Evolutionary conservation across 2,329 filamentous ascomycete genomes (phyloP).

Genomic region (Aureobasidium vineae): DNA sequence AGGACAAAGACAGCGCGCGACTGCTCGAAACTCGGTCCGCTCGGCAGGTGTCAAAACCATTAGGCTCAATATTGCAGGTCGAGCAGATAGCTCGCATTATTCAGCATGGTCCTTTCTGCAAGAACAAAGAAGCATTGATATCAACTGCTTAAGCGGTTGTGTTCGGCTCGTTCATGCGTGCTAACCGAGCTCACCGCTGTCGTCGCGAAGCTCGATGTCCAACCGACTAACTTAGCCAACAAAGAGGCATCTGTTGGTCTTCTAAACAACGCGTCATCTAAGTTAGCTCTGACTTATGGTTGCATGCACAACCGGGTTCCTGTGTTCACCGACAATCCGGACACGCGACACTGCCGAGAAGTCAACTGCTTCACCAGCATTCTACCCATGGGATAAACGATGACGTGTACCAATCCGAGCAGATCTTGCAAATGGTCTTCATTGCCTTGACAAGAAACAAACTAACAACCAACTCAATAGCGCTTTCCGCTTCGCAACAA

Average conservation of each 20-base stretch:
- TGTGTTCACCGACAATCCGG: not conserved
- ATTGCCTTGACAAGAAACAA: no score
- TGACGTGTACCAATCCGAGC: not conserved
- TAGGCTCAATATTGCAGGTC: not conserved
- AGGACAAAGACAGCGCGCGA: not conserved
- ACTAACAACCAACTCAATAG: no score
- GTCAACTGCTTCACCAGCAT: not conserved
- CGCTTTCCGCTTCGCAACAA: no score
- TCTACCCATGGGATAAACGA: not conserved
- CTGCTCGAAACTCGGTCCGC: not conserved
- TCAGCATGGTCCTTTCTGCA: not conserved
- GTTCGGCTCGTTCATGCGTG: not conserved
- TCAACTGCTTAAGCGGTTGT: conserved; percentile 1
- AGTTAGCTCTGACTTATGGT: not conserved
- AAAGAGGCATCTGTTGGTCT: not conserved
- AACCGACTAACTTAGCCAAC: not conserved
- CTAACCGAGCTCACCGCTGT: conserved; percentile 2
- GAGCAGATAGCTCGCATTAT: not conserved
- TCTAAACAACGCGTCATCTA: not conserved
- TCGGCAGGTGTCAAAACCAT: not conserved
- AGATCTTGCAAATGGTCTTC: not conserved
- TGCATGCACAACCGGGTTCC: not conserved
- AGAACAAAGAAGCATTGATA: not conserved
- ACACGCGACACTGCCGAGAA: not conserved
- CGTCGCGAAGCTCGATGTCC: not conserved